Evolutionary conservation across 1,139 yeast genomes (phyloP).

Genomic region (Hansenula sp.): DNA sequence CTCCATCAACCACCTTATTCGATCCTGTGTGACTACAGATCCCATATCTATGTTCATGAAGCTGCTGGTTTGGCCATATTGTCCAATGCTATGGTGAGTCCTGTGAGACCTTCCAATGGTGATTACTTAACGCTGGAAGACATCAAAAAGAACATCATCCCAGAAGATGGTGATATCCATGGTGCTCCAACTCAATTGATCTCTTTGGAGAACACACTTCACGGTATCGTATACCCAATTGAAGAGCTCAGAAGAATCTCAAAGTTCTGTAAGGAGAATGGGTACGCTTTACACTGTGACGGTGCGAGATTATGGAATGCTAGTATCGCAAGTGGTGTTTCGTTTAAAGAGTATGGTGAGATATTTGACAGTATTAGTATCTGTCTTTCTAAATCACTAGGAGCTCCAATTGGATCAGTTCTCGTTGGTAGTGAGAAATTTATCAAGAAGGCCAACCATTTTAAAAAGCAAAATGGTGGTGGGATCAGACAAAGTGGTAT

Average conservation of each 20-base stretch:
- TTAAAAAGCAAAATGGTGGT: slow-evolving; percentile 81
- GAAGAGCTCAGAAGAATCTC: slow-evolving; percentile 64
- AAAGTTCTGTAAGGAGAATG: slow-evolving; percentile 50
- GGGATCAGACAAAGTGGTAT: slow-evolving; percentile 80
- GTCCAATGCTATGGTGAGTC: slow-evolving; percentile 80
- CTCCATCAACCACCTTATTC: slow-evolving; percentile 71
- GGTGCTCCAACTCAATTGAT: slow-evolving; percentile 78
- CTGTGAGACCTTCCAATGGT: slow-evolving; percentile 64
- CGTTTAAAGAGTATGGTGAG: slow-evolving; percentile 57
- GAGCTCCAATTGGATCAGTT: slow-evolving; percentile 83
- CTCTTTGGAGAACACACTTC: slow-evolving; percentile 73
- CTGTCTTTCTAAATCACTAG: slow-evolving; percentile 74
- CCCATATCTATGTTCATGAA: slow-evolving; percentile 69
- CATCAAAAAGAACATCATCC: slow-evolving; percentile 48
- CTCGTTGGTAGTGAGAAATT: slow-evolving; percentile 54
- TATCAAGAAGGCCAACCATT: slow-evolving; percentile 67
- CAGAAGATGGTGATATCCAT: slow-evolving; percentile 66
- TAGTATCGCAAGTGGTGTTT: slow-evolving; percentile 57
- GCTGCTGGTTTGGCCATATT: slow-evolving; percentile 80
- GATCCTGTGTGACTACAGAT: slow-evolving; percentile 69
- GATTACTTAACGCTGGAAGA: slow-evolving; percentile 66
- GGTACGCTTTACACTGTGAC: slow-evolving; percentile 63
- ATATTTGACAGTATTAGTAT: slow-evolving; percentile 73
- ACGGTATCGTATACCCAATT: slow-evolving; percentile 66
- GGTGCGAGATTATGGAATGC: slow-evolving; percentile 92